Evolutionary conservation across 257 asterid genomes (phyloP).

Genomic region (Solanum pimpinellifolium): DNA sequence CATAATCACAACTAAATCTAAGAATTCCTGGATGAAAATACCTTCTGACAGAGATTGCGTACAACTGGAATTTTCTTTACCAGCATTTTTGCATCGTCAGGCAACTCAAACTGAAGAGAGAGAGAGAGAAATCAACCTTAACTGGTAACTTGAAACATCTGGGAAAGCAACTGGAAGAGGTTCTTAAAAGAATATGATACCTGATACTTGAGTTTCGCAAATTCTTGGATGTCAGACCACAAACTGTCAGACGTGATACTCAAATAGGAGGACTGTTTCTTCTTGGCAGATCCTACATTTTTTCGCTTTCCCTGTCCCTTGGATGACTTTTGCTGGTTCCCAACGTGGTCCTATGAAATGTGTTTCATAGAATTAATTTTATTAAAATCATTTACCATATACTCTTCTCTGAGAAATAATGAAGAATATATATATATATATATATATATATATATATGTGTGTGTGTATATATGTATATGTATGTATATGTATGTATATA

Average conservation of each 20-base stretch:
- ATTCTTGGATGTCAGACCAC: slow-evolving; percentile 80
- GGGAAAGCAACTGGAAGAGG: not conserved
- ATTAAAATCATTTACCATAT: not conserved
- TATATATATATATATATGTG: no score
- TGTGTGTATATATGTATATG: no score
- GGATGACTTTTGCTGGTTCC: slow-evolving; percentile 34
- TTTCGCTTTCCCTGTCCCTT: slow-evolving; percentile 42
- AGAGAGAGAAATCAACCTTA: not conserved
- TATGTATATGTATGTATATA: no score
- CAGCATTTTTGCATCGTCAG: slow-evolving; percentile 45
- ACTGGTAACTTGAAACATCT: not conserved
- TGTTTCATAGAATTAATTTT: not conserved
- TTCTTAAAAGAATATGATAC: slow-evolving; percentile 18
- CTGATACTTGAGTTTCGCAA: slow-evolving; percentile 80
- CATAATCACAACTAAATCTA: not conserved
- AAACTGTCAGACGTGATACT: slow-evolving; percentile 57
- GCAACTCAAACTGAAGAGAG: slow-evolving; percentile 59
- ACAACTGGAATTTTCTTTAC: slow-evolving; percentile 70
- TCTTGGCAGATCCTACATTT: slow-evolving; percentile 33
- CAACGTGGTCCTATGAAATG: slow-evolving; percentile 43
- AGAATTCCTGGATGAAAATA: slow-evolving; percentile 8
- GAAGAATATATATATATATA: not conserved
- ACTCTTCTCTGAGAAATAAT: not conserved
- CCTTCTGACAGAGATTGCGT: slow-evolving; percentile 85
- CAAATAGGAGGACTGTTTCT: slow-evolving; percentile 46